Percentiles rank a stretch among this genome's conserved stretches.
phyloP scores from a whole-genome alignment of 768 basidiomycete genomes.

The Tricholoma sp. region DNA sequence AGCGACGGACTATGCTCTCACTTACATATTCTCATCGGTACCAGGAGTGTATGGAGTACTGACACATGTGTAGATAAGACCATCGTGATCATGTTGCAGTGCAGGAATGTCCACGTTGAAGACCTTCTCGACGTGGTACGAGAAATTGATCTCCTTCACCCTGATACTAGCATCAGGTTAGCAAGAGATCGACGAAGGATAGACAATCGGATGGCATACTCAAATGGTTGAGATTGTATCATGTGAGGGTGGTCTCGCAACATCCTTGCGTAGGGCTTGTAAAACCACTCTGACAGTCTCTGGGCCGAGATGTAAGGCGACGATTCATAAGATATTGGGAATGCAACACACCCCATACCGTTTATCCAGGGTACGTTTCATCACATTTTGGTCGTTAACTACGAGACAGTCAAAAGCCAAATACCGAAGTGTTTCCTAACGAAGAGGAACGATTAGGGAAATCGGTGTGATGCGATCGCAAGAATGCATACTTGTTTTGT shows the following conservation, averaged over 20 bases:
- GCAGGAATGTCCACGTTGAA: slow-evolving; percentile 79
- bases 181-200: neutral
- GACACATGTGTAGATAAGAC: slow-evolving; percentile 93
- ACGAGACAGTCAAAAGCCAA: slow-evolving; percentile 94
- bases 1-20: neutral
- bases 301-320: slow-evolving; percentile 25
- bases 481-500: slow-evolving; percentile 54
- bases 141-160: slow-evolving; percentile 82
- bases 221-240: slow-evolving; percentile 64
- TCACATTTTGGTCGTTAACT: slow-evolving; percentile 80
- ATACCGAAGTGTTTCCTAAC: slow-evolving; percentile 74
- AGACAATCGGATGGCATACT: slow-evolving; percentile 46
- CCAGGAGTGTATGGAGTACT: slow-evolving; percentile 77
- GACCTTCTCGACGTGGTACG: slow-evolving; percentile 86
- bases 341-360: slow-evolving; percentile 76
- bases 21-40: slow-evolving; percentile 87
- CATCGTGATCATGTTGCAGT: slow-evolving; percentile 90
- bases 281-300: slow-evolving; percentile 80
- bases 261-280: slow-evolving; percentile 73
- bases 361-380: slow-evolving; percentile 76
- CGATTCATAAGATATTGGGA: neutral
- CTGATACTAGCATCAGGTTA: slow-evolving; percentile 52
- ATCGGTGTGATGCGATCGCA: neutral
- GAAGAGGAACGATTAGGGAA: neutral
- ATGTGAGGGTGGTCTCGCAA: slow-evolving; percentile 66